These are phyloP conservation scores for Colletotrichum sp. DNA, from an alignment of 2,329 filamentous ascomycete species.

Conservation along the genomic window DNA sequence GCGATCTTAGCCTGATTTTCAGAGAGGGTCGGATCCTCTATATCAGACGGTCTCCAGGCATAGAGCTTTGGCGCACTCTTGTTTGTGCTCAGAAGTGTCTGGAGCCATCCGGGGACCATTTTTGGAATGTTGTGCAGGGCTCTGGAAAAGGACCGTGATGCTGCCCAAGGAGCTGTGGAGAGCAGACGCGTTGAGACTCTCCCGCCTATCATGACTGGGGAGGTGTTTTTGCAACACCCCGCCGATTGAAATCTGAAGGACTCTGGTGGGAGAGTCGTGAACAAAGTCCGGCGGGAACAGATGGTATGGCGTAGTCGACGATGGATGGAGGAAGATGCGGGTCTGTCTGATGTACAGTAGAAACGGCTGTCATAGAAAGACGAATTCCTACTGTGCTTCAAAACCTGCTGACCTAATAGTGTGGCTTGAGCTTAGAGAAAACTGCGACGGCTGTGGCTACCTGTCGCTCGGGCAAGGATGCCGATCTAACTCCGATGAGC, in stretches of 20 bases:
- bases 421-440: not conserved
- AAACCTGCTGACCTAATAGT: not conserved
- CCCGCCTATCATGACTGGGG: not conserved
- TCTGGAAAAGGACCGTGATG: not conserved
- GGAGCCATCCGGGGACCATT: constrained; percentile 34
- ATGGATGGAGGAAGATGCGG: not conserved
- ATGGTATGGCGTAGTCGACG: not conserved
- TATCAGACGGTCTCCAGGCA: constrained; percentile 37
- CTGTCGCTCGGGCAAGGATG: not conserved
- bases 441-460: not conserved
- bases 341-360: not conserved
- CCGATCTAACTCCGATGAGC: not conserved
- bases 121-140: not conserved
- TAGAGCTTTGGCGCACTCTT: constrained; percentile 36
- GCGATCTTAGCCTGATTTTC: not conserved
- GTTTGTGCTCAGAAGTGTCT: constrained; percentile 27
- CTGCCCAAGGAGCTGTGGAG: not conserved
- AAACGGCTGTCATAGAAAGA: not conserved
- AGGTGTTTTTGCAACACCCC: not conserved
- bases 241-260: not conserved
- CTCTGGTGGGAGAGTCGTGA: not conserved
- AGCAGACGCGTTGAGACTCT: not conserved
- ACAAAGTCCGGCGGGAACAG: not conserved
- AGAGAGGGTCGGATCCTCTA: constrained; percentile 15
- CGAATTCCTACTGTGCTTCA: not conserved